Evolutionary conservation across 306 rosid species (phyloP).

Genomic region (Lupinus albus): DNA sequence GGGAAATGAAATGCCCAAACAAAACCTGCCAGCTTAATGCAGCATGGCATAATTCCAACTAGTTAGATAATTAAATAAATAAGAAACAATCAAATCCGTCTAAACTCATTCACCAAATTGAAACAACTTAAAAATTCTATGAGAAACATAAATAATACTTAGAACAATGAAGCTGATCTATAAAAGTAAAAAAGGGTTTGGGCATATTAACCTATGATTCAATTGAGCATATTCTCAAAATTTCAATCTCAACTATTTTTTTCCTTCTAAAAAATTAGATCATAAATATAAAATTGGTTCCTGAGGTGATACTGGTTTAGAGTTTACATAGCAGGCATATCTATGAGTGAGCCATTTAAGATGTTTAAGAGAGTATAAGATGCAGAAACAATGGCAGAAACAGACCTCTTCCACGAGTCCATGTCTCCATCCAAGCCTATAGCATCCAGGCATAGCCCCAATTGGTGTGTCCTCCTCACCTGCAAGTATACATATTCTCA

Average conservation of each 20-base stretch:
- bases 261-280: not conserved
- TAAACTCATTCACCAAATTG: slow-evolving; percentile 24
- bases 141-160: slow-evolving; percentile 8
- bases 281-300: not conserved
- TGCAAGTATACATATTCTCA: slow-evolving; percentile 47
- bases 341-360: slow-evolving; percentile 21
- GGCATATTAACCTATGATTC: slow-evolving; percentile 3
- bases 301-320: slow-evolving; percentile 13
- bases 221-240: slow-evolving; percentile 3
- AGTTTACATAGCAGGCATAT: slow-evolving; percentile 7
- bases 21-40: slow-evolving; percentile 17
- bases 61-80: slow-evolving; percentile 27
- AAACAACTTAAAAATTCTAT: slow-evolving; percentile 27
- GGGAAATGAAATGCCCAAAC: slow-evolving; percentile 17
- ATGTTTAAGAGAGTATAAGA: slow-evolving; percentile 13
- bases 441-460: slow-evolving; percentile 99
- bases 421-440: slow-evolving; percentile 97
- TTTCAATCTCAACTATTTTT: not conserved
- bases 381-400: slow-evolving; percentile 20
- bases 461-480: slow-evolving; percentile 90
- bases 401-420: slow-evolving; percentile 92
- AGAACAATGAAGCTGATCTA: slow-evolving; percentile 6
- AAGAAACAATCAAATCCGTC: slow-evolving; percentile 21
- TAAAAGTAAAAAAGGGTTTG: not conserved
- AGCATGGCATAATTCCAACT: slow-evolving; percentile 27